phyloP scores from a whole-genome alignment of 2,329 filamentous ascomycete genomes.

The Sporothrix curviconia region DNA sequence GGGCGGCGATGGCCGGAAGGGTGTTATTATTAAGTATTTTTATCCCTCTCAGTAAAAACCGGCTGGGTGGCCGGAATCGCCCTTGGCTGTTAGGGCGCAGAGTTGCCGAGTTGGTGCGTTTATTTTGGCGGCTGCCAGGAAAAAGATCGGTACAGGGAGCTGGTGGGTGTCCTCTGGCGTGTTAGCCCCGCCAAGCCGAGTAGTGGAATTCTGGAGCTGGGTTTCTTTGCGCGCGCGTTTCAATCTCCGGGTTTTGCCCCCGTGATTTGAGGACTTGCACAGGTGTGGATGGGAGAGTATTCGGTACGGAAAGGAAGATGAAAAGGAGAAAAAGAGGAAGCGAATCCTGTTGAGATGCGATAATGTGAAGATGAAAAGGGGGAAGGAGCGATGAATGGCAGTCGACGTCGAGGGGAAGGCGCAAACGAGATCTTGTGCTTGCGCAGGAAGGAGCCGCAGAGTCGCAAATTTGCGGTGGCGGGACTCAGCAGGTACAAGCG shows the following conservation, averaged over 20 bases:
- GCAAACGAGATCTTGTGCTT: neutral
- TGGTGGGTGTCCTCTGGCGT: neutral
- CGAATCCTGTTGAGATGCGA: neutral
- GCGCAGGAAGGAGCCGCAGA: conserved; percentile 4
- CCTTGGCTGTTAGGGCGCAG: conserved; percentile 14
- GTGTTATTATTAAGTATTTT: conserved; percentile 20
- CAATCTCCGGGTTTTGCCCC: conserved; percentile 2
- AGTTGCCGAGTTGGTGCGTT: conserved; percentile 18
- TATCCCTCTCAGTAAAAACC: conserved; percentile 5
- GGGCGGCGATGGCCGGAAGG: conserved; percentile 14
- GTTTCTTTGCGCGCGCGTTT: neutral
- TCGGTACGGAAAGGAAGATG: neutral
- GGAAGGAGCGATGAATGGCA: neutral
- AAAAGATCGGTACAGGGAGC: conserved; percentile 9
- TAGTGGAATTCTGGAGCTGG: conserved; percentile 9
- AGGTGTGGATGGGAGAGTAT: neutral
- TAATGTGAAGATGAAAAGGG: neutral
- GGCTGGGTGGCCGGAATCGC: conserved; percentile 18
- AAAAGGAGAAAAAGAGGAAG: neutral
- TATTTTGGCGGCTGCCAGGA: conserved; percentile 13
- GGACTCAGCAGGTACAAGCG: neutral
- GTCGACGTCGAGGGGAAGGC: neutral
- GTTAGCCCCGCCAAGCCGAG: conserved; percentile 16
- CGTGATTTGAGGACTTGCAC: neutral
- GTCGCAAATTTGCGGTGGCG: conserved; percentile 5